phyloP scores from a whole-genome alignment of 305 asterid species.

The Lippia alba region DNA sequence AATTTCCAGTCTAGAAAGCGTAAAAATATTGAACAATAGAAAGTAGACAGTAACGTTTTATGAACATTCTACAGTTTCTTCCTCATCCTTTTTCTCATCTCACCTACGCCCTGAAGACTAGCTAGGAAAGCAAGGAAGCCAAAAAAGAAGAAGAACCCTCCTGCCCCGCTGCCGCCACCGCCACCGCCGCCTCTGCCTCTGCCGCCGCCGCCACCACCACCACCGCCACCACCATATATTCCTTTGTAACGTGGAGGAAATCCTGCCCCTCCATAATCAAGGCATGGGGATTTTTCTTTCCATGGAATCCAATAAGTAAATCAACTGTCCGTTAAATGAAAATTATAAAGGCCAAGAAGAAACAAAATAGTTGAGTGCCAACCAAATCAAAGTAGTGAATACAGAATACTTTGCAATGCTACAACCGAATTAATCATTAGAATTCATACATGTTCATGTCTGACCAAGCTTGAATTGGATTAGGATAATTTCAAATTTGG shows the following conservation, averaged over 20 bases:
- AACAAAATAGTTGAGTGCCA: not conserved
- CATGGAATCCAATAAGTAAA: constrained; percentile 43
- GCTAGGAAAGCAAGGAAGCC: constrained; percentile 81
- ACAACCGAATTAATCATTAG: not conserved
- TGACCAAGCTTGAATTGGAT: not conserved
- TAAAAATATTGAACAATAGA: no score
- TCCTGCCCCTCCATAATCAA: constrained; percentile 86
- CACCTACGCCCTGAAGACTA: constrained; percentile 66
- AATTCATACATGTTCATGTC: not conserved
- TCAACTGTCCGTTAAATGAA: no score
- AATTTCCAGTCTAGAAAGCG: no score
- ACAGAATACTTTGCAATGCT: not conserved
- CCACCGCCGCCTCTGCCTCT: no score
- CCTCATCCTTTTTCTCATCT: constrained; percentile 65
- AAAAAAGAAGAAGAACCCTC: constrained; percentile 75
- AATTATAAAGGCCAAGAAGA: no score
- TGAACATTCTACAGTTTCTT: no score
- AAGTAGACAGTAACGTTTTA: no score
- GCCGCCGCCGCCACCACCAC: constrained; percentile 80
- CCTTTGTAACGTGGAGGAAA: constrained; percentile 84
- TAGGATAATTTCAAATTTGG: not conserved
- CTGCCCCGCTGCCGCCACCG: constrained; percentile 45
- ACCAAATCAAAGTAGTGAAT: not conserved
- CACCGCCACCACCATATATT: constrained; percentile 84
- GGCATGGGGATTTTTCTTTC: constrained; percentile 81